Evolutionary conservation across 1,284 basidiomycete species (phyloP).

Genomic region (Microbotryomycetes sp.): DNA sequence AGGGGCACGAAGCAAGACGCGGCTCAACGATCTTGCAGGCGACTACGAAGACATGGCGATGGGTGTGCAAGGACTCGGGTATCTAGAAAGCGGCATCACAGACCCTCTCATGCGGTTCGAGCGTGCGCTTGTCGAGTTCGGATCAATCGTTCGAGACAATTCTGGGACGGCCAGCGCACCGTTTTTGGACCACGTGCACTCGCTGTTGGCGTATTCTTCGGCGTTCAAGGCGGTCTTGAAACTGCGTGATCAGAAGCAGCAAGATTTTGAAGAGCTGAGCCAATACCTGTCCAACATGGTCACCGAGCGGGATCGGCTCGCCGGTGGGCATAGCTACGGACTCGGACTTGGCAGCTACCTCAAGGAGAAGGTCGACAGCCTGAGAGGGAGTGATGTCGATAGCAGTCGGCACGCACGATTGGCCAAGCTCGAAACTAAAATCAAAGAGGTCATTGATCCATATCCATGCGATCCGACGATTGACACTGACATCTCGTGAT

Average conservation of each 20-base stretch:
- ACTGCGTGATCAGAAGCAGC: constrained; percentile 93
- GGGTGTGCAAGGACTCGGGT: constrained; percentile 90
- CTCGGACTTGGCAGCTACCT: constrained; percentile 69
- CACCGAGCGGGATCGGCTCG: constrained; percentile 81
- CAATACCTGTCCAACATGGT: constrained; percentile 89
- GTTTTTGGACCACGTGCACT: constrained; percentile 80
- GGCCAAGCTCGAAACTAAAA: constrained; percentile 83
- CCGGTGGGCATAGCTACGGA: constrained; percentile 58
- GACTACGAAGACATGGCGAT: constrained; percentile 97
- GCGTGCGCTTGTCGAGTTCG: constrained; percentile 82
- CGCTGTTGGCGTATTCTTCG: constrained; percentile 77
- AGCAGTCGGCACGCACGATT: constrained; percentile 85
- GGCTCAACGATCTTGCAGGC: constrained; percentile 62
- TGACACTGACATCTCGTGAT: no score
- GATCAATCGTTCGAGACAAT: constrained; percentile 5
- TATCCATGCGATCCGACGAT: no score
- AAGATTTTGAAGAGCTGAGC: constrained; percentile 96
- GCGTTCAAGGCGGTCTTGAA: constrained; percentile 86
- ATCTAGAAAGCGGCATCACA: constrained; percentile 95
- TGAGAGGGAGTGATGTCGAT: constrained; percentile 89
- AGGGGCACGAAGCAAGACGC: constrained; percentile 38
- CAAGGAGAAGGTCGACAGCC: constrained; percentile 84
- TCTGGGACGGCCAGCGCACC: constrained; percentile 63
- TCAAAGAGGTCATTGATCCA: constrained; percentile 85
- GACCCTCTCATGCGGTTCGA: constrained; percentile 94